Evolutionary conservation across 345 rosid species (phyloP), one percentile per base, ranked within the genome.

Genomic region (Triadica sebifera): DNA sequence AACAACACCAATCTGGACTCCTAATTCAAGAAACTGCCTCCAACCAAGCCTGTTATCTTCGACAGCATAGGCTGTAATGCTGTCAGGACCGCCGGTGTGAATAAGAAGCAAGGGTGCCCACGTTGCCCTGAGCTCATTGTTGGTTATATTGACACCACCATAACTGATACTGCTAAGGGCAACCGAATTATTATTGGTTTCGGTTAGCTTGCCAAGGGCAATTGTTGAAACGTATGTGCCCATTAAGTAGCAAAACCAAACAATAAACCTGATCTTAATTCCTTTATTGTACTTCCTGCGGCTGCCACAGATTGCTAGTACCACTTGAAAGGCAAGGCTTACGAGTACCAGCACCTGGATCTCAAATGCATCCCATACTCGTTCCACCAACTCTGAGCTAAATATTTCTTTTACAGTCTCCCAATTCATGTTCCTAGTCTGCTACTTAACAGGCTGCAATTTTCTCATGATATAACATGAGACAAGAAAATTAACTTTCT

Each of bases 201-300:
- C 76, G 4, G 76, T 78, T 50, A 78, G 73, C 72, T 78, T 73
- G n/a, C 81, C 81, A 22, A 78, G 73, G 29, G 81, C 73, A 1
- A 78, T 22, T 12, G 73, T 72, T 4, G 77, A 65, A 10, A 72
- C 71, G 13, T 78, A 72, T 19, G 62, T 17, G 1, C 76, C 73
- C 52, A 78, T 47, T 70, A 78, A 49, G 58, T 78, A 78, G 34
- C 76, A 56, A 5, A 70, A 19, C 73, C 76, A 73, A 10, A 72
- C 65, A 51, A 67, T 16, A 12, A 65, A 73, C 8, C 72, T 25
- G 60, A 67, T 12, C 5, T 8, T 19, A 38, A 38, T 1, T 0
- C 57, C 9, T 9, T 61, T 7, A 37, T 49, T 78, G 76, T 59
- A 72, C 68, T 68, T 78, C 72, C 81, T 60, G 29, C 81, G 62